Base-by-base conservation (phyloP, 129 eudicot species). In the Flaveria robusta region DNA sequence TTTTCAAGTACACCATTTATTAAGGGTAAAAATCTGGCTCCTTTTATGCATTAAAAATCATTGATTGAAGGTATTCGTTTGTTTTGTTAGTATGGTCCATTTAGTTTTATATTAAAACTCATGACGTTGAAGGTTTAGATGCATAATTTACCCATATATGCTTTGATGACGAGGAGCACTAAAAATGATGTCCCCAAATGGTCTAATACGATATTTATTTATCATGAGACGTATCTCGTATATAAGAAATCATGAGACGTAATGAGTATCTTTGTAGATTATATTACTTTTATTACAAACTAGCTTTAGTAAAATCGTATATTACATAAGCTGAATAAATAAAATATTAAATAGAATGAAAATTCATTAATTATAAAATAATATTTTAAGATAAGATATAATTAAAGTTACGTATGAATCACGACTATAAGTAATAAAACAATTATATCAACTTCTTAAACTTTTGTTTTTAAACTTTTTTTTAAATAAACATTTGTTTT, bases 91-190 rank as follows among this genome's bases (percentile, higher is more conserved):
- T 29, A 64, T 64, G 69, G 47, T 64, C 69, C 69, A 64, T 64
- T 63, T 64, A 29, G 23, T 29, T 14, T 46, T 29, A 64, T 64
- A 65, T 65, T 34, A 65, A 59, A 59, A 59, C 13, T 59, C 66
- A 59, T 59, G 66, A 59, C 5, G 66, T 24, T 68, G 18, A 31
- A 51, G 65, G 41, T 31, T 18, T 8, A 71, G 75, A 16, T 31
- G 66, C 66, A 50, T 72, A 34, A 72, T 45, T 46, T 14, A 19
- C 66, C 65, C n/a, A 72, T n/a, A 60, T 34, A 52, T 72, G 76
- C 76, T 72, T 34, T 72, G 76, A 66, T 72, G 76, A 72, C 66
- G 51, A 72, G 76, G 76, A 72, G 76, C 76, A 72, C 76, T 72
- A 46, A 72, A 29, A 13, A 27, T 54, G 51, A 26, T 34, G 76